A percentile compares a stretch with the other conserved stretches of the same genome.
Conservation (phyloP, 345 rosid species). For the Alliaria petiolata region DNA sequence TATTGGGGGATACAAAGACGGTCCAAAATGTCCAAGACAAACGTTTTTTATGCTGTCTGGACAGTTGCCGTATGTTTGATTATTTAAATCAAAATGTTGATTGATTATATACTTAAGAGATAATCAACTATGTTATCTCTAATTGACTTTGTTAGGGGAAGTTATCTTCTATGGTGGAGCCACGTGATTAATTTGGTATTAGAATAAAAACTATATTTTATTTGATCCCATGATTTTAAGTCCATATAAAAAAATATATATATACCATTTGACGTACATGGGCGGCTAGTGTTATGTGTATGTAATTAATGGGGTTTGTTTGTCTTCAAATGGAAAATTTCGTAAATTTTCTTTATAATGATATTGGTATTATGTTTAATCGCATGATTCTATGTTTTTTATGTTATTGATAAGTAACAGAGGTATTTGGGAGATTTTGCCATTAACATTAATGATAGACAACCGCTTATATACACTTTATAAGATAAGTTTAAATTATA, state of each 20-base stretch:
- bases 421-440: too few relatives aligned
- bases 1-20: background rate
- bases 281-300: constrained; percentile 11
- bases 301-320: constrained; percentile 1
- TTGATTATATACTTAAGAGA: background rate
- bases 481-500: too few relatives aligned
- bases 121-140: constrained; percentile 23
- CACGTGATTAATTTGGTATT: background rate
- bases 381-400: background rate
- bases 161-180: constrained; percentile 11
- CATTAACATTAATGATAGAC: too few relatives aligned
- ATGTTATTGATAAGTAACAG: too few relatives aligned
- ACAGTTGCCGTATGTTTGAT: background rate
- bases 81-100: background rate
- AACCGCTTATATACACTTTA: too few relatives aligned
- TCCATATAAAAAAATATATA: too few relatives aligned
- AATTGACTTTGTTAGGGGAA: constrained; percentile 14
- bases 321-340: background rate
- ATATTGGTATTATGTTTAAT: background rate
- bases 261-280: constrained; percentile 25
- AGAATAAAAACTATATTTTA: background rate
- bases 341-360: background rate
- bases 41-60: constrained; percentile 2
- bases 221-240: background rate
- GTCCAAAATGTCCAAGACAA: constrained; percentile 19